These are phyloP conservation scores for Raddia guianensis DNA, from an alignment of 176 grass and related monocot genomes.

Conservation along the genomic window DNA sequence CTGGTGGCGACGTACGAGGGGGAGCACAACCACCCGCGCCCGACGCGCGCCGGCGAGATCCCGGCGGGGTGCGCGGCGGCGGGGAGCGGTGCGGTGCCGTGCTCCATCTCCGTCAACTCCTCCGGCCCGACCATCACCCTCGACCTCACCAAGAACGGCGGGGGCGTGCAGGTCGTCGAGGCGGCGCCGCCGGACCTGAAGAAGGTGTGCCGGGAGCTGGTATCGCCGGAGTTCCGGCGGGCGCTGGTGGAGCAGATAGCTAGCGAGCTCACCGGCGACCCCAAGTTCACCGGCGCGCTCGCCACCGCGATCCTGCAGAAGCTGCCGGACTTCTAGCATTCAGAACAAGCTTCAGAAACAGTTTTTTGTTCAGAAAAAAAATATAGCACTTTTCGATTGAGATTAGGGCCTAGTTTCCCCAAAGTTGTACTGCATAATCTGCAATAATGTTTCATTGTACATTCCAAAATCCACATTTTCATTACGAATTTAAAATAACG, in stretches of 20 bases:
- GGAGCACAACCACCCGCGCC: constrained; percentile 74
- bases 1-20: constrained; percentile 88
- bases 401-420: background rate
- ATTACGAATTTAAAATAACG: background rate
- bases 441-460: background rate
- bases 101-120: constrained; percentile 63
- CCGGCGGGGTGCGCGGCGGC: background rate
- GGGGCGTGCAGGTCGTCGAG: constrained; percentile 5
- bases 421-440: background rate
- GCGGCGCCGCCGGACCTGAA: constrained; percentile 32
- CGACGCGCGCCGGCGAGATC: constrained; percentile 26
- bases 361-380: background rate
- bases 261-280: constrained; percentile 56
- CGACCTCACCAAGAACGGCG: constrained; percentile 54
- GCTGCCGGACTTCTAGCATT: constrained; percentile 43
- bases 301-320: constrained; percentile 64
- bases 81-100: constrained; percentile 44
- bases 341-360: background rate
- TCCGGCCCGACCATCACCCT: constrained; percentile 67
- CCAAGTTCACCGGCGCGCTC: constrained; percentile 59
- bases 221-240: constrained; percentile 59
- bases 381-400: background rate
- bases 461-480: background rate
- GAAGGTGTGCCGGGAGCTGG: constrained; percentile 46
- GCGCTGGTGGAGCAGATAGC: constrained; percentile 77